Base-by-base conservation (phyloP, 2,329 filamentous ascomycete species). In the Lachnellula subtilissima region DNA sequence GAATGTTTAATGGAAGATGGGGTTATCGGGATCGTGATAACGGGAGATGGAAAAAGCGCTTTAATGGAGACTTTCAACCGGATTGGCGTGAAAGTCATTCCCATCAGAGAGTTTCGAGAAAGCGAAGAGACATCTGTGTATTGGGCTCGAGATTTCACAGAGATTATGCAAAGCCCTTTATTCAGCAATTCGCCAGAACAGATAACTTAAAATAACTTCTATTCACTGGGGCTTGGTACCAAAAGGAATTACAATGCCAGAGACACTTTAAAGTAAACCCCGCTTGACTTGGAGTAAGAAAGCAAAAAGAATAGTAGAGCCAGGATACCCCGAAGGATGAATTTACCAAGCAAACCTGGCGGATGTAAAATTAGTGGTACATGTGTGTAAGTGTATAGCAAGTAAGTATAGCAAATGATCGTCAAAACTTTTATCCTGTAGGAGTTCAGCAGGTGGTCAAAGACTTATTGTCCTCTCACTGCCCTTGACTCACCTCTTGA, bases 1-100 rank as follows among this genome's bases (percentile, higher is more conserved):
- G 67, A 67, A 53, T 69, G 67, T 48, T 58, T 70, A 28, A 56
- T 59, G 8, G 56, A 62, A 17, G 52, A 57, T 47, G 53, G 54
- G 50, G 54, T 66, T 1, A 53, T 50, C 2, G 65, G 66, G 7
- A 56, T 69, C 52, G 58, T 66, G 6, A 57, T 68, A 9, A 45
- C 59, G 11, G 56, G 55, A 19, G 43, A 65, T 50, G 58, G 56
- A 23, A 42, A 62, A 23, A 57, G 55, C 48, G 52, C 37, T 37
- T 48, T 68, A 40, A 52, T 63, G 49, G 48, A 61, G 15, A 58
- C 56, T 1, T 22, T 65, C 53, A 53, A 50, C 32, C 58, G 60
- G 28, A 47, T 66, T 55, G 57, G 58, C 11, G 45, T 56, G 15
- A 32, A 56, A 11, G 47, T 64, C 11, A n/a, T 47, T 15, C 50